Evolutionary conservation across 176 grass and related monocot species (phyloP).

Genomic region (Oryza meridionalis): DNA sequence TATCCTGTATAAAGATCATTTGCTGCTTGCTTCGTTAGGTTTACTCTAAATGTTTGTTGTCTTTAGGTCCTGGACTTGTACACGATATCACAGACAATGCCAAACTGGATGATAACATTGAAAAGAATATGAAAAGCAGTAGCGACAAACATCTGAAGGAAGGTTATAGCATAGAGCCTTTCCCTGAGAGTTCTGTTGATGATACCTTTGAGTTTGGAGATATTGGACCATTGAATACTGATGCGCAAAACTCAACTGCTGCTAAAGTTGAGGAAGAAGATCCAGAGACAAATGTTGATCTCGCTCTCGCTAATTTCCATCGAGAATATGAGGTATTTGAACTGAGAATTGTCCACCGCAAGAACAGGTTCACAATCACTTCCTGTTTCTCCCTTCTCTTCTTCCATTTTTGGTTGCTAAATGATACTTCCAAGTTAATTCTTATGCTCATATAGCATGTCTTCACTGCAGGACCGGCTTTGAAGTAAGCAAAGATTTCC

Average conservation of each 20-base stretch:
- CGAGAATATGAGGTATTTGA: slow-evolving; percentile 94
- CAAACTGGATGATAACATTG: slow-evolving; percentile 23
- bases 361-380: slow-evolving; percentile 82
- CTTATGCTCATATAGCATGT: slow-evolving; percentile 59
- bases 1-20: not conserved
- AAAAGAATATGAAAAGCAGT: slow-evolving; percentile 49
- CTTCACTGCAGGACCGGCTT: slow-evolving; percentile 85
- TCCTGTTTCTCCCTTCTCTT: slow-evolving; percentile 26
- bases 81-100: slow-evolving; percentile 24
- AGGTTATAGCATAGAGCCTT: slow-evolving; percentile 48
- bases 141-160: slow-evolving; percentile 54
- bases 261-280: slow-evolving; percentile 61
- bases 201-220: slow-evolving; percentile 53
- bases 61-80: slow-evolving; percentile 46
- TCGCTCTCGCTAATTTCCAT: slow-evolving; percentile 62
- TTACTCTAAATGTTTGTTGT: slow-evolving; percentile 20
- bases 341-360: slow-evolving; percentile 97
- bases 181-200: slow-evolving; percentile 51
- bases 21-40: slow-evolving; percentile 19
- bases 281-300: slow-evolving; percentile 55
- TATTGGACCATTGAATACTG: slow-evolving; percentile 40
- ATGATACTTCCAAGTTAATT: slow-evolving; percentile 31
- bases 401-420: slow-evolving; percentile 10
- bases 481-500: slow-evolving; percentile 96
- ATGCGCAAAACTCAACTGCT: slow-evolving; percentile 44